Base-by-base conservation (phyloP, 106 monocot species). In the Ottelia alismoides region DNA sequence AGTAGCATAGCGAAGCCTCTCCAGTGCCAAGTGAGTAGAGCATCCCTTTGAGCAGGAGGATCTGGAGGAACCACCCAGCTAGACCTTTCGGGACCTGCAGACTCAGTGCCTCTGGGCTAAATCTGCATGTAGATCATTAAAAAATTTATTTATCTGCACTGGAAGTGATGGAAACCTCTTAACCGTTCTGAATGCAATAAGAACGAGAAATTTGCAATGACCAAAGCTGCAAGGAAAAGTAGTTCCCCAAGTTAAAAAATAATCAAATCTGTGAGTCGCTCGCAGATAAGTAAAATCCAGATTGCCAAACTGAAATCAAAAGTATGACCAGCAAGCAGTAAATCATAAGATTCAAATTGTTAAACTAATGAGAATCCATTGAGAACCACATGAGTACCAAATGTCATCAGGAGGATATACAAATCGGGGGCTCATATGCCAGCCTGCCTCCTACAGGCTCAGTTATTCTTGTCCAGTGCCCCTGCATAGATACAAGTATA, bases 381-480 rank as follows among this genome's bases (percentile, higher is more conserved):
- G 12, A 72, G 54, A 32, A 72, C 59, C 3, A 65, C 54, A 49
- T 72, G 60, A 47, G 65, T 72, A 22, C 53, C 72, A 40, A 72
- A 72, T 16, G 72, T 52, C 72, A 72, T 72, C 25, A 65, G 55
- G 28, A 65, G 65, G 11, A 72, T 72, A 31, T 72, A 72, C 2
- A 72, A 22, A 27, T 72, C 72, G 72, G 72, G 40, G 72, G 64
- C 26, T 65, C 65, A 46, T 72, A 72, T 24, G 72, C 55, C 27
- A 72, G 57, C 52, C 65, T 43, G 23, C 72, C 72, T 11, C 47
- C 58, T 7, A 72, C 65, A 1, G 72, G 72, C 43, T 72, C 72
- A 47, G 65, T 72, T 58, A 72, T 65, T 52, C 72, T 72, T 18
- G 65, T 72, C 65, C 72, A 72, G 24, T 72, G 72, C 27, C 72